Conservation (phyloP, 2,329 filamentous ascomycete species). For the Thelonectria olida region DNA sequence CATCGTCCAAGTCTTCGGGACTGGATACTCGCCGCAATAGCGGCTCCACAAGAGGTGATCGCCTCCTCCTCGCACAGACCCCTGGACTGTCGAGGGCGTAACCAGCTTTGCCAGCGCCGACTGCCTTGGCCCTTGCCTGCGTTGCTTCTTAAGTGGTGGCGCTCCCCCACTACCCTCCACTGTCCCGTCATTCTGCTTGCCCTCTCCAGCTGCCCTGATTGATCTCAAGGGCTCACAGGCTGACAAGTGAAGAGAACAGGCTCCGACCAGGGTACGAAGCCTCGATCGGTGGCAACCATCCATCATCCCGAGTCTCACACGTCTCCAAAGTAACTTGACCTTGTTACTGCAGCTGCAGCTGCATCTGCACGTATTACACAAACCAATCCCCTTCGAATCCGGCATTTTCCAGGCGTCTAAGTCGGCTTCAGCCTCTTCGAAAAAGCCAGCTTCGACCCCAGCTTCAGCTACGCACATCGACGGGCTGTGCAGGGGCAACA, state of each 20-base stretch:
- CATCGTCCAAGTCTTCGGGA: constrained; percentile 30
- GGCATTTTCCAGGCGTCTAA: not conserved
- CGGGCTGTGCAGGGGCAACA: not conserved
- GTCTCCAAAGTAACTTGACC: not conserved
- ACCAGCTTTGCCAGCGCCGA: not conserved
- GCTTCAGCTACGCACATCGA: not conserved
- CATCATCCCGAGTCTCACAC: constrained; percentile 1
- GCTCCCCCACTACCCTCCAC: constrained; percentile 27
- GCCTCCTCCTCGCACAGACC: constrained; percentile 34
- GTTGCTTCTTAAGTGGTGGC: constrained; percentile 33
- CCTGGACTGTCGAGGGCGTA: not conserved
- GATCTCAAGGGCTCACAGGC: constrained; percentile 9
- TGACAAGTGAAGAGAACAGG: constrained; percentile 8
- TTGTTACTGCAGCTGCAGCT: no score
- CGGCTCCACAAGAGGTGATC: constrained; percentile 37
- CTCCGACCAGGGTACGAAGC: constrained; percentile 9
- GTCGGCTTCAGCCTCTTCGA: constrained; percentile 2
- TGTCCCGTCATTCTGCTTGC: not conserved
- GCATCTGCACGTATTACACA: not conserved
- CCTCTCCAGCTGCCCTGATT: constrained; percentile 10
- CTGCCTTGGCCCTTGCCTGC: constrained; percentile 8
- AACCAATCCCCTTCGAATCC: not conserved
- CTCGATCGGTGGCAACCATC: not conserved
- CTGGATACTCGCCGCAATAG: constrained; percentile 20
- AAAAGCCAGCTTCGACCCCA: not conserved